These are phyloP conservation scores for Coemansia sp. DNA, from an alignment of 192 early-diverging fungal species.

Conservation along the genomic window DNA sequence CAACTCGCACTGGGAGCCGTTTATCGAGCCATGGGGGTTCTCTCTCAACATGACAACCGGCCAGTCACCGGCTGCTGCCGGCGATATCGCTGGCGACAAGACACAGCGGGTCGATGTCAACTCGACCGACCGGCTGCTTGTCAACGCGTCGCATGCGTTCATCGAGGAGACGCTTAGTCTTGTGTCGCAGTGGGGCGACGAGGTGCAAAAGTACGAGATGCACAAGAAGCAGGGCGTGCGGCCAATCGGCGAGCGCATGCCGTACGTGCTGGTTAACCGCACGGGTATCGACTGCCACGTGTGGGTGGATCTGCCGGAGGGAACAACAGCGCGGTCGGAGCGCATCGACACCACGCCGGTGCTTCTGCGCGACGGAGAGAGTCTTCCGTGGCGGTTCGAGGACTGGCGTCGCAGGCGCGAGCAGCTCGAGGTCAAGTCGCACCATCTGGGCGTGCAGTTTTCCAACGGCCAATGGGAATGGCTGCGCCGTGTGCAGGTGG, in stretches of 20 bases:
- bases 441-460: constrained; percentile 83
- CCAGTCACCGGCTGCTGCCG: background rate
- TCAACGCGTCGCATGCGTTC: constrained; percentile 86
- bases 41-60: constrained; percentile 51
- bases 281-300: constrained; percentile 89
- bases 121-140: constrained; percentile 72
- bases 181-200: constrained; percentile 57
- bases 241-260: constrained; percentile 57
- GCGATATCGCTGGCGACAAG: constrained; percentile 9
- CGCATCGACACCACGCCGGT: constrained; percentile 70
- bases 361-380: constrained; percentile 65
- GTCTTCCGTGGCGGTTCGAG: constrained; percentile 92
- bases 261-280: constrained; percentile 86
- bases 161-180: constrained; percentile 68
- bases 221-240: constrained; percentile 16
- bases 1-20: constrained; percentile 98
- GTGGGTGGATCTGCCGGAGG: constrained; percentile 72
- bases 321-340: constrained; percentile 30
- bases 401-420: constrained; percentile 94
- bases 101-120: constrained; percentile 63
- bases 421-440: constrained; percentile 64
- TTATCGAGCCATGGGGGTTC: constrained; percentile 90
- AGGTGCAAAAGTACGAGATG: constrained; percentile 29
- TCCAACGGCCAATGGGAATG: constrained; percentile 88
- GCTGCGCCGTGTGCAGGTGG: constrained; percentile 84